Evolutionary conservation across 805 yeast species (phyloP), one percentile per base, ranked within the genome.

Genomic region (Saccharomycopsis guyanensis): DNA sequence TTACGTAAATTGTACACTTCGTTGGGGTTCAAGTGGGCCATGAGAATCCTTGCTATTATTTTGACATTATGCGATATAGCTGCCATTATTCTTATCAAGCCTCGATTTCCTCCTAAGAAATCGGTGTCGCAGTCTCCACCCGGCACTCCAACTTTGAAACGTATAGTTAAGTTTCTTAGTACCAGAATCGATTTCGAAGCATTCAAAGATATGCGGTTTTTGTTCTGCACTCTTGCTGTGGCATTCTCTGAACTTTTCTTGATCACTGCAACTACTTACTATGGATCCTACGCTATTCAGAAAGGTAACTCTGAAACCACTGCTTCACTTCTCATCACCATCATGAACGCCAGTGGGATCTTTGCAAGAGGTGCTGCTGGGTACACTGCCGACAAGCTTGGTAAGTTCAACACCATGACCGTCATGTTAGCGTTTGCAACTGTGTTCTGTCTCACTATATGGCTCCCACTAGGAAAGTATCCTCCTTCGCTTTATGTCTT

Each of bases 21-120:
- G 12, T 65, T 73, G 20, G 82, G 82, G 1, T 75, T 72, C 54
- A 65, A 63, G 10, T 76, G 81, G 81, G 71, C 76, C 2, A 64
- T 73, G 39, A 64, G 82, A 43, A 61, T 68, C 12, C 58, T 75
- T 40, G 75, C 75, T 0, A 57, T 75, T 16, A 10, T 25, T 10
- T 10, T 25, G 10, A 25, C 29, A 7, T 6, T 10, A 25, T 25
- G 29, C 10, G 29, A 25, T 10, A 20, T 47, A 19, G 25, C 56
- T 18, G 58, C 68, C 1, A 40, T 59, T 2, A 18, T 55, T 0
- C 52, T 66, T 15, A 59, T 64, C 2, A 61, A 49, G 35, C 72
- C 68, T 43, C 59, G 72, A 51, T 52, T 62, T 45, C 57, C 32
- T 34, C 53, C 42, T 5, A 25, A 10, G 10, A 25, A 25, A 10